These are phyloP conservation scores for Xerocomellus dryophilus DNA, from an alignment of 768 basidiomycete species.

Conservation along the genomic window DNA sequence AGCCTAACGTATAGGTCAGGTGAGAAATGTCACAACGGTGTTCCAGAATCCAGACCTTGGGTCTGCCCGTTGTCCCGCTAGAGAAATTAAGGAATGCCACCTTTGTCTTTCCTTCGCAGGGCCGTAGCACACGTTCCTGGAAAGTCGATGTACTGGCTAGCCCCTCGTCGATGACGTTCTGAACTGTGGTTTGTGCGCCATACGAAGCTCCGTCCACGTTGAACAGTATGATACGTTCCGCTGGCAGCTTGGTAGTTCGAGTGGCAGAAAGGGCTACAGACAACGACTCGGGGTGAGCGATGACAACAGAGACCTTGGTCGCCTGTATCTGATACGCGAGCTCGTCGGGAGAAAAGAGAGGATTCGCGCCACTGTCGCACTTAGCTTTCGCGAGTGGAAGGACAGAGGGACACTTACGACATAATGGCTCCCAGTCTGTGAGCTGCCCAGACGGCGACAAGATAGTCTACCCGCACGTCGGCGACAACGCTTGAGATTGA, in stretches of 20 bases:
- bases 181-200: slow-evolving; percentile 36
- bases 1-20: slow-evolving; percentile 35
- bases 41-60: slow-evolving; percentile 48
- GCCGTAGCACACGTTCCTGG: slow-evolving; percentile 47
- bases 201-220: slow-evolving; percentile 19
- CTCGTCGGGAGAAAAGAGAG: slow-evolving; percentile 55
- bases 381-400: not conserved
- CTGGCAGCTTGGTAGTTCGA: slow-evolving; percentile 37
- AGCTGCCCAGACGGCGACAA: slow-evolving; percentile 52
- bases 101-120: slow-evolving; percentile 66
- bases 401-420: slow-evolving; percentile 41
- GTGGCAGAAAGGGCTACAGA: slow-evolving; percentile 46
- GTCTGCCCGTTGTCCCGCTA: slow-evolving; percentile 72
- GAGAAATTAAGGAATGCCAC: slow-evolving; percentile 72
- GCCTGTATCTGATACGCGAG: slow-evolving; percentile 53
- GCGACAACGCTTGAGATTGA: not conserved
- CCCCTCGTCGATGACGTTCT: slow-evolving; percentile 49
- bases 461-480: slow-evolving; percentile 41
- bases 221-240: slow-evolving; percentile 45
- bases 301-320: slow-evolving; percentile 46
- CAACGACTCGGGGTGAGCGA: slow-evolving; percentile 46
- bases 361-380: slow-evolving; percentile 55
- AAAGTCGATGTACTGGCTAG: slow-evolving; percentile 38
- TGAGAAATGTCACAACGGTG: not conserved
- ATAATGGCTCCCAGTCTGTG: slow-evolving; percentile 56